phyloP scores from a whole-genome alignment of 345 rosid genomes.

The Arabis alpina region DNA sequence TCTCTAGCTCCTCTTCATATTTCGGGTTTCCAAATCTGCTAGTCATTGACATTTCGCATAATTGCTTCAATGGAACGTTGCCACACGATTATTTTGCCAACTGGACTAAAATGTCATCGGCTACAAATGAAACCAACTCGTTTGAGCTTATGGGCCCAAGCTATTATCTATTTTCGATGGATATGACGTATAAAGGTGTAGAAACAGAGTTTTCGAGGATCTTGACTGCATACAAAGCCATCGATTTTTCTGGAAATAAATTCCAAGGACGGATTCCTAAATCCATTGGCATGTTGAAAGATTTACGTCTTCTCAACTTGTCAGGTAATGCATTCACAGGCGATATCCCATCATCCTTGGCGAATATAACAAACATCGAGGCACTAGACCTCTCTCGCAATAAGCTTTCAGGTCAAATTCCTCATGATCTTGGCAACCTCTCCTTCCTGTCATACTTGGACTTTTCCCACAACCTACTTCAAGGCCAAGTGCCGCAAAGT shows the following conservation, averaged over 20 bases:
- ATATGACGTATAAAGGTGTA: not conserved
- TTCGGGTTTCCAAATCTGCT: too few species aligned
- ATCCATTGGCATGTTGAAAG: conserved; percentile 3
- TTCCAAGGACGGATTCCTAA: not conserved
- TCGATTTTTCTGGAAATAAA: not conserved
- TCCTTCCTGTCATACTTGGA: not conserved
- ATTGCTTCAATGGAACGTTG: too few species aligned
- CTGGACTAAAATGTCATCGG: too few species aligned
- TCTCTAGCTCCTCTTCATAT: too few species aligned
- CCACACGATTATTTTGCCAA: too few species aligned
- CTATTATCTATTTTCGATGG: too few species aligned
- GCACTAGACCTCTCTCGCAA: conserved; percentile 10
- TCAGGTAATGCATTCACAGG: not conserved
- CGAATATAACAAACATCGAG: not conserved
- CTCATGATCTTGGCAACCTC: not conserved
- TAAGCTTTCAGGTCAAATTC: not conserved
- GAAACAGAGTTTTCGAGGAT: not conserved
- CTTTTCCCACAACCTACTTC: not conserved
- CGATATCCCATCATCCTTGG: not conserved
- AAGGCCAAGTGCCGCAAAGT: not conserved
- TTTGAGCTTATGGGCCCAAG: too few species aligned
- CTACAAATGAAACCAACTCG: too few species aligned
- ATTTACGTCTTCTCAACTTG: not conserved
- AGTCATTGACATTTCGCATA: too few species aligned
- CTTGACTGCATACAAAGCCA: not conserved